Evolutionary conservation across 768 basidiomycete genomes (phyloP).

Genomic region (Pleurotus tuber-regium): DNA sequence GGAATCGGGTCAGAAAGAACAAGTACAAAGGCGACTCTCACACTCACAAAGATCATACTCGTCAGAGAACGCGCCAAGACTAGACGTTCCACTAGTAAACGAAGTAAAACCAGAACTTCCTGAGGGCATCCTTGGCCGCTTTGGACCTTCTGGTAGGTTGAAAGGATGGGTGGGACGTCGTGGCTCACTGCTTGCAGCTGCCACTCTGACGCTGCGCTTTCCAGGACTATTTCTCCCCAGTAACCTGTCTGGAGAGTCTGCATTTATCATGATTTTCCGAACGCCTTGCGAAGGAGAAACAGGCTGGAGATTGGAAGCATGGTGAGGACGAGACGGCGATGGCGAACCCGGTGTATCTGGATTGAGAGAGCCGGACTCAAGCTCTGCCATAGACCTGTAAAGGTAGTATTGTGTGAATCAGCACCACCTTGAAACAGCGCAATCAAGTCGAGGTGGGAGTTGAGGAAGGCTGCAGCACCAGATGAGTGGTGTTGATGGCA

Average conservation of each 20-base stretch:
- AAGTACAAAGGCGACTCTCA: background rate
- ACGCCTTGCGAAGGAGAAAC: background rate
- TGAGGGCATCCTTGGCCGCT: background rate
- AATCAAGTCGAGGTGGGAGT: background rate
- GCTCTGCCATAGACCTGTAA: slow-evolving; percentile 7
- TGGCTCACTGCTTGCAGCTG: background rate
- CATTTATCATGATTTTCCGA: background rate
- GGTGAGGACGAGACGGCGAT: background rate
- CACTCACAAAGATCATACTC: slow-evolving; percentile 77
- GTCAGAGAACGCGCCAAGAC: slow-evolving; percentile 54
- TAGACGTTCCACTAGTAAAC: slow-evolving; percentile 3
- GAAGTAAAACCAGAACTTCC: slow-evolving; percentile 7
- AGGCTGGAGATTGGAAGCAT: background rate
- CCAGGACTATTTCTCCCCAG: background rate
- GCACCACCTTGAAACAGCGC: no score
- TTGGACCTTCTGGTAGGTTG: background rate
- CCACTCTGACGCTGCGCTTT: slow-evolving; percentile 5
- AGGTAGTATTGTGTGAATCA: no score
- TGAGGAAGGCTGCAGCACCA: background rate
- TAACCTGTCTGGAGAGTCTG: slow-evolving; percentile 1
- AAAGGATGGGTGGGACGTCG: slow-evolving; percentile 4
- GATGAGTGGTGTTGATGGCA: background rate
- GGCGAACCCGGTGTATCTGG: background rate
- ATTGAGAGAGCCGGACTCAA: background rate
- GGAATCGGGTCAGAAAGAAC: background rate